Evolutionary conservation across 2,329 filamentous ascomycete genomes (phyloP).

Genomic region (Ophiostoma populinum): DNA sequence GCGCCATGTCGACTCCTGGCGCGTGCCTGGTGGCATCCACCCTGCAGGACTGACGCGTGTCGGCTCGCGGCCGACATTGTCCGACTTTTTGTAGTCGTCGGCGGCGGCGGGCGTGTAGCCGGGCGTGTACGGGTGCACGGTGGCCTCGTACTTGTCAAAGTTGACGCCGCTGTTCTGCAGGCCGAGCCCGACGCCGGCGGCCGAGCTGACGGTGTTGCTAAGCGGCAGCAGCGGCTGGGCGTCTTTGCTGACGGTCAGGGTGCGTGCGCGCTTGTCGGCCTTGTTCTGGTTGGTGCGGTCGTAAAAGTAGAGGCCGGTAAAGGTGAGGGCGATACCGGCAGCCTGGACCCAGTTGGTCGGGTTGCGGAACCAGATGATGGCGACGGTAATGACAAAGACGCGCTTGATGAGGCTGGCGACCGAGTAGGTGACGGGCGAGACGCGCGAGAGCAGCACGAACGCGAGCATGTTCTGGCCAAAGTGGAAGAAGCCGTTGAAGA

Average conservation of each 20-base stretch:
- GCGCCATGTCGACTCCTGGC: constrained; percentile 71
- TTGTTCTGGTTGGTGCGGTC: constrained; percentile 83
- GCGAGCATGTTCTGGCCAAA: constrained; percentile 94
- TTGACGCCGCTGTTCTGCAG: constrained; percentile 20
- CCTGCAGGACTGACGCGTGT: constrained; percentile 29
- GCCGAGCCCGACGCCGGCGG: constrained; percentile 3
- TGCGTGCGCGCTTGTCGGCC: constrained; percentile 64
- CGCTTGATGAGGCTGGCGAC: constrained; percentile 93
- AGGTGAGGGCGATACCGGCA: constrained; percentile 73
- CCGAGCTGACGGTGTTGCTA: constrained; percentile 17
- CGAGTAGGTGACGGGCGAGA: constrained; percentile 92
- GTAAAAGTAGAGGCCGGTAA: constrained; percentile 85
- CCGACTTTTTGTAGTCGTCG: constrained; percentile 39
- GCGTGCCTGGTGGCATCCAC: constrained; percentile 69
- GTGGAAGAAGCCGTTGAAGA: constrained; percentile 95
- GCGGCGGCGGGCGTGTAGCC: constrained; percentile 23
- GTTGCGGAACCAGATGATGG: constrained; percentile 91
- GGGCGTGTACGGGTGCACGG: constrained; percentile 26
- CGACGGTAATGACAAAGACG: constrained; percentile 89
- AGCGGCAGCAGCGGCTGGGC: constrained; percentile 49
- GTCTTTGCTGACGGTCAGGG: constrained; percentile 31
- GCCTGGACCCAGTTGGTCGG: constrained; percentile 71
- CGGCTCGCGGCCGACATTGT: constrained; percentile 25
- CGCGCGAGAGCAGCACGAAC: constrained; percentile 79
- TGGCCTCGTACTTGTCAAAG: constrained; percentile 17